Evolutionary conservation across 2,329 filamentous ascomycete genomes (phyloP), one percentile per base, ranked within the genome.

Genomic region (Leptographium procerum): DNA sequence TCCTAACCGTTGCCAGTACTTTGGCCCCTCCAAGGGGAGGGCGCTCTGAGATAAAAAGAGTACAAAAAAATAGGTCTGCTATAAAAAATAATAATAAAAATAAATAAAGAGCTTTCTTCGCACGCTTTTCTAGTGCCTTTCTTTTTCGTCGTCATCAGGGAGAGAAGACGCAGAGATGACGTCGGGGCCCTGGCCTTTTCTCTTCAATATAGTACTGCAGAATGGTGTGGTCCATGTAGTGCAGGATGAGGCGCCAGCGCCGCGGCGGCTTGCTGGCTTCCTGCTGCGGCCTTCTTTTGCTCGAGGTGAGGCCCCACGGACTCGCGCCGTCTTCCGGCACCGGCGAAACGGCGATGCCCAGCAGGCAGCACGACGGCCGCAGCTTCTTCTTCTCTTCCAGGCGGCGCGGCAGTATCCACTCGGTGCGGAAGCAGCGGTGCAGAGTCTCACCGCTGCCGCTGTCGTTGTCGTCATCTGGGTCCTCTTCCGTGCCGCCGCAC

Each of bases 201-300:
- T 56, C 56, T 57, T 64, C 59, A 57, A 90, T 69, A 68, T 89
- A 84, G 71, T 90, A 91, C 60, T 80, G 85, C 63, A 89, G 66
- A 31, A 91, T 78, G 2, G 81, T 80, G 65, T 88, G 83, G 69
- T 90, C 83, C 59, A 79, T 78, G 67, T 86, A 91, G 68, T 88
- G 84, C 69, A 91, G 71, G 68, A 92, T 79, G 59, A 92, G 64
- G 60, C 86, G 74, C 77, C 85, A 91, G 59, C 81, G 75, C 62
- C 75, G 74, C 57, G 65, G 61, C 33, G 64, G 61, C n/a, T 59
- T 61, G 36, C 59, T 61, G 36, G 65, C 56, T 29, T 63, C 53
- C 40, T 14, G 50, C n/a, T 22, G 52, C 5, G 19, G 52, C n/a
- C 26, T 45, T 7, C 33, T 31, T 56, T 28, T 58, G 11, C 13